Base-by-base conservation (phyloP, 1,284 basidiomycete species). In the Pseudozyma hubeiensis region DNA sequence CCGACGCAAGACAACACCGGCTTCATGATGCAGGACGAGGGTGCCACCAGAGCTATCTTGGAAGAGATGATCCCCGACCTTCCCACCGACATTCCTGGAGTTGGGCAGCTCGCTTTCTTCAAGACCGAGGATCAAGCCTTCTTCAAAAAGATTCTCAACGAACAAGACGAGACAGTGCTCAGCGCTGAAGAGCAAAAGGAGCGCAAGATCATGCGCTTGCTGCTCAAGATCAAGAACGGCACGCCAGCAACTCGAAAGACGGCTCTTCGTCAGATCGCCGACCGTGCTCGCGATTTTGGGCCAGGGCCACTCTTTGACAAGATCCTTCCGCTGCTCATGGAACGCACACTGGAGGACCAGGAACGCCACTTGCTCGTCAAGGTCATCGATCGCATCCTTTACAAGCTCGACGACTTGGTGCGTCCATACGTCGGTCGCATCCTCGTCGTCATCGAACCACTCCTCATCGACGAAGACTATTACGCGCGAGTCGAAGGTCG, bases 371-470 rank as follows among this genome's bases (percentile, higher is more conserved):
- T 99, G 59, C 90, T 99, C 69, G 97, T 99, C 86, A 99, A 99
- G 87, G 97, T 99, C 85, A 99, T 99, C 77, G 97, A 99, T 85
- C 92, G 97, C 72, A 93, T 99, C 7, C 88, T 99, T 13, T 99
- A 99, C 90, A 99, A 99, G 85, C 91, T 99, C 53, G 97, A 99
- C 82, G 96, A 99, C 82, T 91, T 99, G 49, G 97, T 99, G 53
- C 92, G 96, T 40, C 97, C 97, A 1, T 99, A 99, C 81, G 95
- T 99, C 3, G 97, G 99, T 88, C 98, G 98, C 86, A 99, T 99
- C 75, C 90, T 99, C 31, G 97, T 99, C 81, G 97, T 99, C 85
- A 99, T 99, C 80, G 97, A 99, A 87, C 97, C 97, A 0, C 89
- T 99, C 5, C 90, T 99, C 77, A 99, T 99, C 81, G 97, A 99